Conservation (phyloP, 805 yeast species). For the Sugiyamaella qingdaonensis region DNA sequence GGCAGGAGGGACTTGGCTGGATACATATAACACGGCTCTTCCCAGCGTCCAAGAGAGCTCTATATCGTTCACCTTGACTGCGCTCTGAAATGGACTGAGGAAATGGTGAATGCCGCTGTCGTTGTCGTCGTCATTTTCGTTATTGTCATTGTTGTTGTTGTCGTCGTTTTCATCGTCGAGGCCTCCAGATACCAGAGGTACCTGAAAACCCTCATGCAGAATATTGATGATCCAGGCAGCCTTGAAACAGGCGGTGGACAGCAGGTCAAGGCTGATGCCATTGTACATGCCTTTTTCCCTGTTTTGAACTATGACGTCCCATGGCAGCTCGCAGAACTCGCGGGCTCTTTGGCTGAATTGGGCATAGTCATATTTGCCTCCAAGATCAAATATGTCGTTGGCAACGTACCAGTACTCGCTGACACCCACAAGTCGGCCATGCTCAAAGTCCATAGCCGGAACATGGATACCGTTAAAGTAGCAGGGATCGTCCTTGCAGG, state of each 20-base stretch:
- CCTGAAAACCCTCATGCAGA: conserved; percentile 85
- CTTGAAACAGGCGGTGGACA: conserved; percentile 83
- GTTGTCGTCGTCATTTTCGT: background rate
- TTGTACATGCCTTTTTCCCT: conserved; percentile 54
- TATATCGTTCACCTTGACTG: conserved; percentile 70
- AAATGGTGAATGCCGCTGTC: conserved; percentile 18
- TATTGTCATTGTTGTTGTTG: conserved; percentile 10
- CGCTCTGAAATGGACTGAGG: conserved; percentile 71
- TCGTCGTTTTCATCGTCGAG: background rate
- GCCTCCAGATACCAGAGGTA: conserved; percentile 44
- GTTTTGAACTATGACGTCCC: conserved; percentile 51
- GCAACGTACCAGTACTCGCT: conserved; percentile 98
- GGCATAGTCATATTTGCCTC: conserved; percentile 81
- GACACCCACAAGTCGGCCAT: conserved; percentile 84
- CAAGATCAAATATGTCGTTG: conserved; percentile 81
- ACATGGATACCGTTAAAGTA: conserved; percentile 93
- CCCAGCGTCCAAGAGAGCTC: conserved; percentile 96
- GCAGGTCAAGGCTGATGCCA: conserved; percentile 49
- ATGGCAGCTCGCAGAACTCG: conserved; percentile 70
- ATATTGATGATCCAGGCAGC: conserved; percentile 91
- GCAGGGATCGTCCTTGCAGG: conserved; percentile 87
- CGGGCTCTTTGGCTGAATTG: conserved; percentile 62
- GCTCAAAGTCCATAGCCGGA: conserved; percentile 74
- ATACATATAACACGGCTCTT: conserved; percentile 73
- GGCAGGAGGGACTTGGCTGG: conserved; percentile 50